Conservation (phyloP, 2,329 filamentous ascomycete genomes). For the Trichoderma arundinaceum region DNA sequence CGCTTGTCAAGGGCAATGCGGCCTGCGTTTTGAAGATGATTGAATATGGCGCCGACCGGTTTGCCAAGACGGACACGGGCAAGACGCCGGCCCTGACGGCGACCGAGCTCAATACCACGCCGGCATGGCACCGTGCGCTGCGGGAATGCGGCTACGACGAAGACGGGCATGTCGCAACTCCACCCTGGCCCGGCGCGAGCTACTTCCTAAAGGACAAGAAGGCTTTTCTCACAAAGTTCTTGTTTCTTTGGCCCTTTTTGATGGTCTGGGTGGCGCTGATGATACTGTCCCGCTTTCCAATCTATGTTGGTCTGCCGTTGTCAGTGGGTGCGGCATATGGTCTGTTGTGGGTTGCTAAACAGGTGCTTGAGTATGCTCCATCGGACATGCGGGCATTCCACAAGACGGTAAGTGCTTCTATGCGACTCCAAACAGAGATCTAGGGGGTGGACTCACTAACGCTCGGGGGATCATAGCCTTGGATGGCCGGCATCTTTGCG, state of each 20-base stretch:
- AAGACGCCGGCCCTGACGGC: conserved; percentile 90
- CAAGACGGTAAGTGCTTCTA: conserved; percentile 69
- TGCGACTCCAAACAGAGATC: too few relatives aligned
- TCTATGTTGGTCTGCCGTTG: conserved; percentile 78
- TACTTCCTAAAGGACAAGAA: conserved; percentile 78
- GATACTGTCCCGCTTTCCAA: conserved; percentile 73
- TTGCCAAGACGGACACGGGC: conserved; percentile 84
- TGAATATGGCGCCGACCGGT: conserved; percentile 94
- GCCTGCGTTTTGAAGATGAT: conserved; percentile 91
- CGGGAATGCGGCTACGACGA: conserved; percentile 83
- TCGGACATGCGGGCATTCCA: conserved; percentile 88
- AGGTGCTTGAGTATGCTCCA: conserved; percentile 80
- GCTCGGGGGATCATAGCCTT: conserved; percentile 64
- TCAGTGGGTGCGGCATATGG: conserved; percentile 69
- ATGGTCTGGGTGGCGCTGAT: conserved; percentile 74
- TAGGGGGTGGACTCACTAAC: background rate
- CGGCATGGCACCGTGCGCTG: conserved; percentile 82
- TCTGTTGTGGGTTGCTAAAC: conserved; percentile 78
- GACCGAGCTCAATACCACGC: conserved; percentile 83
- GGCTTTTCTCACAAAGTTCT: conserved; percentile 79
- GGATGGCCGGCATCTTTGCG: conserved; percentile 91
- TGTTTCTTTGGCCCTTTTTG: conserved; percentile 87
- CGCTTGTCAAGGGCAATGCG: conserved; percentile 88
- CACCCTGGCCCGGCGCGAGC: conserved; percentile 74
- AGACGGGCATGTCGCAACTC: conserved; percentile 72